phyloP scores from a whole-genome alignment of 140 eudicot genomes.

The Oenanthe javanica region DNA sequence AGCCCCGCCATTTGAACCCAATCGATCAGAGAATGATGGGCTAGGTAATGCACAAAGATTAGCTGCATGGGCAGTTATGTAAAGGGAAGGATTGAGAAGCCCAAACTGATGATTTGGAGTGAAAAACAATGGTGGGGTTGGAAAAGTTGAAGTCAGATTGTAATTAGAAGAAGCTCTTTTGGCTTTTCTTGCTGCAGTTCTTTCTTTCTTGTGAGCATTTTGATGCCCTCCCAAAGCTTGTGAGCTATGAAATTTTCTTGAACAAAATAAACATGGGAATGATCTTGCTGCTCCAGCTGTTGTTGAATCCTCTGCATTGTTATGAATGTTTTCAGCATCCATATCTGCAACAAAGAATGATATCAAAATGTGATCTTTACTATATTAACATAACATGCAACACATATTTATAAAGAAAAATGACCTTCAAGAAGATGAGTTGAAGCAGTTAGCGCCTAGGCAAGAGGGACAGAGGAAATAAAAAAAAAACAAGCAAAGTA shows the following conservation, averaged over 20 bases:
- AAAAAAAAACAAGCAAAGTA: constrained; percentile 11
- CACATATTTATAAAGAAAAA: not conserved
- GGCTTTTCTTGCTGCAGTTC: constrained; percentile 73
- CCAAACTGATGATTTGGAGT: constrained; percentile 39
- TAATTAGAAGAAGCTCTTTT: constrained; percentile 38
- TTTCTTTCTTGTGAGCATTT: constrained; percentile 93
- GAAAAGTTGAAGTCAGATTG: constrained; percentile 35
- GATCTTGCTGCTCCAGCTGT: constrained; percentile 30
- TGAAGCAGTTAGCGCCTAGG: constrained; percentile 3
- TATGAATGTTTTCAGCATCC: constrained; percentile 38
- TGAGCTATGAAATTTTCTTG: constrained; percentile 85
- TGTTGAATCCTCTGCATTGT: constrained; percentile 25
- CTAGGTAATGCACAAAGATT: constrained; percentile 42
- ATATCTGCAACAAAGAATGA: constrained; percentile 23
- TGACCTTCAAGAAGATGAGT: constrained; percentile 16
- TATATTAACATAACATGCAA: not conserved
- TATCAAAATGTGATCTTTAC: not conserved
- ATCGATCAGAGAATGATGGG: constrained; percentile 19
- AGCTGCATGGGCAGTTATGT: constrained; percentile 53
- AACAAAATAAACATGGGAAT: constrained; percentile 81
- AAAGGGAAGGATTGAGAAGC: constrained; percentile 47
- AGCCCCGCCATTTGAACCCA: constrained; percentile 28
- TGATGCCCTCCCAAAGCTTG: constrained; percentile 98
- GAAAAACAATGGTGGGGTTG: constrained; percentile 45
- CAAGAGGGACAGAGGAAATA: constrained; percentile 15